Percentiles rank a stretch among this genome's conserved stretches.
Evolutionary conservation across 2,329 filamentous ascomycete genomes (phyloP).

Genomic region (Colletotrichum destructivum): DNA sequence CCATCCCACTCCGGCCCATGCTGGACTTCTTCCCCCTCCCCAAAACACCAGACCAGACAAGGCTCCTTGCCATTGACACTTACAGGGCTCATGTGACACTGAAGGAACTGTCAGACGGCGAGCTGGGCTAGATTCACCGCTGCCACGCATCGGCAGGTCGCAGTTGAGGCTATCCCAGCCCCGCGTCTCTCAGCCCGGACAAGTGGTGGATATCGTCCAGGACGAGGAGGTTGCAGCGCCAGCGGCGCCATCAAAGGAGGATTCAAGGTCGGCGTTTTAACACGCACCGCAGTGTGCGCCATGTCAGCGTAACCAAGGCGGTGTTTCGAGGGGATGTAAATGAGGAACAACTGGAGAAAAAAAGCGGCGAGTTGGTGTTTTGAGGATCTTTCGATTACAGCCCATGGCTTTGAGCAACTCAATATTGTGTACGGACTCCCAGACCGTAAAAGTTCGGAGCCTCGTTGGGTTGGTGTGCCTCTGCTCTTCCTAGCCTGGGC

Average conservation of each 20-base stretch:
- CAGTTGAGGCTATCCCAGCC: constrained; percentile 38
- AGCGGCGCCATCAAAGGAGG: constrained; percentile 19
- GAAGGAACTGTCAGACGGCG: constrained; percentile 9
- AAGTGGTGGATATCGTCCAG: constrained; percentile 22
- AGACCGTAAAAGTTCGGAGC: background rate
- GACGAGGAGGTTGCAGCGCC: constrained; percentile 26
- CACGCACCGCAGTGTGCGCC: constrained; percentile 12
- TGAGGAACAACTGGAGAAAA: background rate
- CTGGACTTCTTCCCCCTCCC: background rate
- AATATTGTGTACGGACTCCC: background rate
- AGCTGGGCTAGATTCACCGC: constrained; percentile 20
- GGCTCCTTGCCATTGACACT: constrained; percentile 4
- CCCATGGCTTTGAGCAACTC: background rate
- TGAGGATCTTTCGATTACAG: background rate
- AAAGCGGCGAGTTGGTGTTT: background rate
- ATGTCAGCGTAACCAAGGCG: background rate
- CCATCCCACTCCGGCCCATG: constrained; percentile 24
- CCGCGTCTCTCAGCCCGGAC: background rate
- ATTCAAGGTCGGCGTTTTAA: too few relatives aligned
- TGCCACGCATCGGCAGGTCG: constrained; percentile 7
- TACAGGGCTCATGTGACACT: constrained; percentile 31
- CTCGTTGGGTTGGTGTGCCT: constrained; percentile 4
- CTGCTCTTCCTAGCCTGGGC: constrained; percentile 18
- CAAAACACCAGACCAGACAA: constrained; percentile 35
- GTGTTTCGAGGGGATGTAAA: too few relatives aligned